Evolutionary conservation across 108 stramenopile species (phyloP).

Genomic region (Parmales sp.): DNA sequence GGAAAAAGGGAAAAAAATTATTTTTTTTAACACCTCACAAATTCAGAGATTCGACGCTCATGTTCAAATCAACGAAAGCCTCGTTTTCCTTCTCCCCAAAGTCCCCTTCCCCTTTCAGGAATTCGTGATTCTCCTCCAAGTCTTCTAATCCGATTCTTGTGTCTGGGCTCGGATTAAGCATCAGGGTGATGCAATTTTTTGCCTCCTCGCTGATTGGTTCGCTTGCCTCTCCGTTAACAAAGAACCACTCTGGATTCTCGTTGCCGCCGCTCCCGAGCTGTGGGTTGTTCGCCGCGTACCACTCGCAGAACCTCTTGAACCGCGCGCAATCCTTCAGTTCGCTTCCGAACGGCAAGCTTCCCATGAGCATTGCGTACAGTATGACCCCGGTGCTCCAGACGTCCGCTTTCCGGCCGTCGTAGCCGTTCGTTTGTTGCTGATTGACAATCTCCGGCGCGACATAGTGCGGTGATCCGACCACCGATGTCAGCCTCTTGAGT

Average conservation of each 20-base stretch:
- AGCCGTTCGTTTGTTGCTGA: conserved; percentile 19
- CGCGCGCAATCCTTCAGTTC: conserved; percentile 73
- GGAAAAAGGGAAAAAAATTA: no score
- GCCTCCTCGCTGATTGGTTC: conserved; percentile 43
- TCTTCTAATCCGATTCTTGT: background rate
- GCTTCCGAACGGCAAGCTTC: conserved; percentile 77
- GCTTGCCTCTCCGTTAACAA: conserved; percentile 68
- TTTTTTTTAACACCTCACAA: no score
- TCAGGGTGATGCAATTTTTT: conserved; percentile 65
- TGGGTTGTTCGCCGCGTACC: conserved; percentile 59
- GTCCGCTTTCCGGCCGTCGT: conserved; percentile 83
- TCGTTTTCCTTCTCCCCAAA: background rate
- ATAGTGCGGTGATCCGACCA: conserved; percentile 84
- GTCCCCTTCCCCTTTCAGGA: background rate
- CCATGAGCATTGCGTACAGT: conserved; percentile 76
- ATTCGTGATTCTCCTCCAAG: background rate
- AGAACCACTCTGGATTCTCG: conserved; percentile 58
- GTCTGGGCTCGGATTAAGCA: conserved; percentile 65
- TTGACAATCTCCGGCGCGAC: conserved; percentile 80
- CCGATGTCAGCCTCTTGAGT: conserved; percentile 71
- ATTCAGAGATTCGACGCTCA: no score
- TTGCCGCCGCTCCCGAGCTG: conserved; percentile 54
- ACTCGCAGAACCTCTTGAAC: conserved; percentile 68
- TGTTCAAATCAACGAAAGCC: no score
- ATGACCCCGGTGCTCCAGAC: conserved; percentile 91